Conservation (phyloP, 2,329 filamentous ascomycete genomes). For the Talaromyces verruculosus region DNA sequence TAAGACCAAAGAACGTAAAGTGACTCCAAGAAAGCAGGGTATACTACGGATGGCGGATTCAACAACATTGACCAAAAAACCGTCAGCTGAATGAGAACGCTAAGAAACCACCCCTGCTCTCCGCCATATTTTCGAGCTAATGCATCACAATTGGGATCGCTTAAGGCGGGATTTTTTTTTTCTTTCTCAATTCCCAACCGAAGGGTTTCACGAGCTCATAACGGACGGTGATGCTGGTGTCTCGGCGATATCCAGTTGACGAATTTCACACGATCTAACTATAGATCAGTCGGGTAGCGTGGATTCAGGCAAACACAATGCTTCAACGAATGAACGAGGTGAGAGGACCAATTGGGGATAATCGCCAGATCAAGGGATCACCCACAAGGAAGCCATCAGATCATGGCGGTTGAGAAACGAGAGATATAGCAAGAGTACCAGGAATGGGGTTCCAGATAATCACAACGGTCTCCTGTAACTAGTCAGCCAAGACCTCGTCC, state of each 20-base stretch:
- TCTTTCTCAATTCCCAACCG: not conserved
- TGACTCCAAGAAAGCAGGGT: not conserved
- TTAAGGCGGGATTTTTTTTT: not conserved
- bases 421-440: no score
- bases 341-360: not conserved
- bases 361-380: not conserved
- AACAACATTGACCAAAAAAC: not conserved
- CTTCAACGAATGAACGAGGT: not conserved
- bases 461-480: no score
- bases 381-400: not conserved
- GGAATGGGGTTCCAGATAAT: no score
- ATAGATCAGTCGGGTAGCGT: not conserved
- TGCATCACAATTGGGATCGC: not conserved
- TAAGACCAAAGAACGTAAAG: not conserved
- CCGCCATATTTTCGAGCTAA: not conserved
- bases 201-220: not conserved
- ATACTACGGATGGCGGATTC: not conserved
- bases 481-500: no score
- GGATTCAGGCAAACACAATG: not conserved
- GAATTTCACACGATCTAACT: not conserved
- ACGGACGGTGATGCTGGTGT: not conserved
- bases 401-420: not conserved
- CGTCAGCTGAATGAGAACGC: not conserved
- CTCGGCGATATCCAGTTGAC: not conserved
- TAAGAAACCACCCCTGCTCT: not conserved